A percentile compares a stretch with the other conserved stretches of the same genome.
Conservation (phyloP, 2,329 filamentous ascomycete genomes). For the Fusarium clavum region DNA sequence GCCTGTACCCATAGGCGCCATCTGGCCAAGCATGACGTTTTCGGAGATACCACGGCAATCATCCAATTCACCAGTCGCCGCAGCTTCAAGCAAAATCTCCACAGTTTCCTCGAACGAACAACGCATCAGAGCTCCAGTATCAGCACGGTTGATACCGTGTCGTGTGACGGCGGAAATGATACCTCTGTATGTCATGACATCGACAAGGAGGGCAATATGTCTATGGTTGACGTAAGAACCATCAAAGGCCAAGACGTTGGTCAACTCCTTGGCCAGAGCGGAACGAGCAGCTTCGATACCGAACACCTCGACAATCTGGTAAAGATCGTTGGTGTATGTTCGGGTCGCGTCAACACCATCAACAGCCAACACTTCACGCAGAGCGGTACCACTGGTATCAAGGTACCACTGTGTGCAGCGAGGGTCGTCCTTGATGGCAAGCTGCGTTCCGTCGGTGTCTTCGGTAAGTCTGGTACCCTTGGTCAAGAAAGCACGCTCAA, state of each 20-base stretch:
- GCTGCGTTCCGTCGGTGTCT: conserved; percentile 76
- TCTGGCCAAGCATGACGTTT: conserved; percentile 97
- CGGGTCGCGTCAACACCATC: conserved; percentile 87
- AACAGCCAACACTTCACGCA: conserved; percentile 85
- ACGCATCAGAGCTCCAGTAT: conserved; percentile 98
- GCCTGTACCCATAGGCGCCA: conserved; percentile 96
- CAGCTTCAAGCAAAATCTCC: conserved; percentile 96
- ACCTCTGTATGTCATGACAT: conserved; percentile 97
- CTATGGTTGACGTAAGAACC: conserved; percentile 99
- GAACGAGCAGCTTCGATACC: conserved; percentile 95
- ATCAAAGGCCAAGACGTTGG: conserved; percentile 94
- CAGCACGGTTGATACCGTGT: conserved; percentile 97
- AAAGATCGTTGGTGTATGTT: conserved; percentile 95
- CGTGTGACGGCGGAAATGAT: conserved; percentile 95
- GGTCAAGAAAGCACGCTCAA: conserved; percentile 94
- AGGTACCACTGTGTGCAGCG: conserved; percentile 93
- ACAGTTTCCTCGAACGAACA: conserved; percentile 99
- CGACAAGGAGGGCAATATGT: conserved; percentile 92
- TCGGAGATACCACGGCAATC: conserved; percentile 98
- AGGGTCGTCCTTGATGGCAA: conserved; percentile 78
- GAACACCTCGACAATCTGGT: conserved; percentile 93
- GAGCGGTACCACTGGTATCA: conserved; percentile 90
- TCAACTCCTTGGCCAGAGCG: conserved; percentile 88
- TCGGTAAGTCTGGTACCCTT: conserved; percentile 77
- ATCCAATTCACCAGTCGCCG: conserved; percentile 92